These are phyloP conservation scores for Trichoderma cornu-damae DNA, from an alignment of 2,329 filamentous ascomycete species.

Conservation along the genomic window DNA sequence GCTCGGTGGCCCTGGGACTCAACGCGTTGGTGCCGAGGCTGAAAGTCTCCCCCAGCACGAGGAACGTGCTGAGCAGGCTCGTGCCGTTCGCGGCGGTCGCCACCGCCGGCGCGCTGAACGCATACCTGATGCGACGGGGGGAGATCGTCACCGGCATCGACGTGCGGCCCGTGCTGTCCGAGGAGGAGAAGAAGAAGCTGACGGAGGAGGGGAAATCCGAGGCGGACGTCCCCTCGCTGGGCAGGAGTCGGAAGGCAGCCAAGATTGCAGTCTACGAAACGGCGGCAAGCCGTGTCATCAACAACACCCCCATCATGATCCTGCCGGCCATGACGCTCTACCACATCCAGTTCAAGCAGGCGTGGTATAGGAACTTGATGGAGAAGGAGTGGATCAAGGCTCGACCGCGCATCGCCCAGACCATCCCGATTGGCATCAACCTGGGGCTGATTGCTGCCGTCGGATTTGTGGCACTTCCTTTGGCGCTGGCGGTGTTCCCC, in stretches of 20 bases:
- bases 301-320: conserved; percentile 96
- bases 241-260: conserved; percentile 83
- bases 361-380: conserved; percentile 37
- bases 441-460: conserved; percentile 80
- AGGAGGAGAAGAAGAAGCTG: conserved; percentile 58
- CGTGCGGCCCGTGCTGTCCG: conserved; percentile 75
- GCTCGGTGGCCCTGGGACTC: conserved; percentile 85
- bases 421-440: conserved; percentile 69
- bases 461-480: conserved; percentile 79
- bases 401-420: conserved; percentile 58
- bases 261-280: conserved; percentile 89
- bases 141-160: conserved; percentile 93
- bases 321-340: conserved; percentile 84
- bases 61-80: conserved; percentile 72
- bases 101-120: conserved; percentile 84
- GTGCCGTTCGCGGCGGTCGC: conserved; percentile 96
- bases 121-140: conserved; percentile 95
- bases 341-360: conserved; percentile 58
- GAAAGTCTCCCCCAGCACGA: conserved; percentile 70
- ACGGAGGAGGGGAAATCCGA: conserved; percentile 55
- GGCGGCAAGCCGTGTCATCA: conserved; percentile 83
- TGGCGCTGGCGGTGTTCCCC: conserved; percentile 88
- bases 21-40: conserved; percentile 85
- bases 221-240: conserved; percentile 64
- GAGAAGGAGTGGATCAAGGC: conserved; percentile 73